A percentile compares a stretch with the other conserved stretches of the same genome.
Evolutionary conservation across 257 asterid genomes (phyloP).

Genomic region (Solanum arcanum): DNA sequence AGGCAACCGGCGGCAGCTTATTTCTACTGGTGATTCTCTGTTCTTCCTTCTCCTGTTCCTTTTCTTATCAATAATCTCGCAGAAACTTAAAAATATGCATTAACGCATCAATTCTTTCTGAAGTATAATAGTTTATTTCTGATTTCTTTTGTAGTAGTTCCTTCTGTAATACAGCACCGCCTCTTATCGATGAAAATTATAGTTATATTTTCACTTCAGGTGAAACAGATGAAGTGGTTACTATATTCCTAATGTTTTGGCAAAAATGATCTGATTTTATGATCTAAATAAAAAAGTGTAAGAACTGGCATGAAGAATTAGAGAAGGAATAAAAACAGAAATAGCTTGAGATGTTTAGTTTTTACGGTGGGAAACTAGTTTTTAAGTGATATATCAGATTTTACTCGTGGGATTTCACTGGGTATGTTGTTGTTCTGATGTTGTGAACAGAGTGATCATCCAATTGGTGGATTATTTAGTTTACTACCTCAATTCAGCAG

Average conservation of each 20-base stretch:
- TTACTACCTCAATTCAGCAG: background rate
- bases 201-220: background rate
- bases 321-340: background rate
- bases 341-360: background rate
- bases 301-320: background rate
- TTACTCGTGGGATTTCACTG: background rate
- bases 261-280: background rate
- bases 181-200: background rate
- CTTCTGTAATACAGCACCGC: background rate
- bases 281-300: background rate
- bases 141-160: background rate
- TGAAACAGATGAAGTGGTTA: background rate
- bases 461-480: background rate
- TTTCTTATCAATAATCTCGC: background rate
- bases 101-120: background rate
- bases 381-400: background rate
- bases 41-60: background rate
- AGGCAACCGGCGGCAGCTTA: slow-evolving; percentile 25
- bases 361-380: background rate
- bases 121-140: background rate
- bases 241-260: background rate
- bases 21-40: slow-evolving; percentile 20
- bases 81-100: background rate
- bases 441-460: background rate
- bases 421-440: background rate